phyloP scores from a whole-genome alignment of 2,329 filamentous ascomycete species.

The Arthroderma sp. region DNA sequence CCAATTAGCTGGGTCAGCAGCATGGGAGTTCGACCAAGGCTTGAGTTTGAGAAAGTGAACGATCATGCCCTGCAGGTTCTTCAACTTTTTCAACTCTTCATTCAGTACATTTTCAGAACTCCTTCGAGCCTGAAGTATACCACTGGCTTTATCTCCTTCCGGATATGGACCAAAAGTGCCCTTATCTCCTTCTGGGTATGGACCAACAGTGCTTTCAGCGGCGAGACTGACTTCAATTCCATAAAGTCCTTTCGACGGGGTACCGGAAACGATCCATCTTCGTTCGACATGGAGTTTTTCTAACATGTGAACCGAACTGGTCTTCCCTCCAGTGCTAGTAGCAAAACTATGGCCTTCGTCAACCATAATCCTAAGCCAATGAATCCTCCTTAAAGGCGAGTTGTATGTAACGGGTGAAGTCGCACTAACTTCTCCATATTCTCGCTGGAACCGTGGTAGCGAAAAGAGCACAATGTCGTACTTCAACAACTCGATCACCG shows the following conservation, averaged over 20 bases:
- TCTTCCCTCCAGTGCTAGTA: slow-evolving; percentile 52
- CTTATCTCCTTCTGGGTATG: slow-evolving; percentile 13
- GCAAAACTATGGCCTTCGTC: slow-evolving; percentile 86
- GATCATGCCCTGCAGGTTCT: slow-evolving; percentile 54
- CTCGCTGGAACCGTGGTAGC: slow-evolving; percentile 57
- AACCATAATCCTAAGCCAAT: slow-evolving; percentile 79
- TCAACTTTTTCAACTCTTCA: slow-evolving; percentile 51
- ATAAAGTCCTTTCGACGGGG: slow-evolving; percentile 71
- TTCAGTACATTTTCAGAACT: slow-evolving; percentile 29
- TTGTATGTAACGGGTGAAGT: slow-evolving; percentile 35
- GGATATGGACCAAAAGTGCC: slow-evolving; percentile 19
- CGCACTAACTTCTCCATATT: slow-evolving; percentile 37
- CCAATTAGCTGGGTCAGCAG: slow-evolving; percentile 56
- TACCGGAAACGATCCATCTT: slow-evolving; percentile 83
- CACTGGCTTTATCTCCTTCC: slow-evolving; percentile 14
- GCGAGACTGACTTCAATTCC: slow-evolving; percentile 55
- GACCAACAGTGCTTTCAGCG: slow-evolving; percentile 25
- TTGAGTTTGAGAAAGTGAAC: slow-evolving; percentile 60
- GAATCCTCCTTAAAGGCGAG: slow-evolving; percentile 56
- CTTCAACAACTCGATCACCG: slow-evolving; percentile 44
- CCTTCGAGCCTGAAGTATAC: slow-evolving; percentile 24
- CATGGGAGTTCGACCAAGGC: slow-evolving; percentile 60
- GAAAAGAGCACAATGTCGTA: slow-evolving; percentile 74
- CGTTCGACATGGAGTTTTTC: slow-evolving; percentile 50
- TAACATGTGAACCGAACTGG: slow-evolving; percentile 45